Percentiles rank a stretch among this genome's conserved stretches.
Conservation (phyloP, 257 asterid genomes). For the Solanum raphanifolium region DNA sequence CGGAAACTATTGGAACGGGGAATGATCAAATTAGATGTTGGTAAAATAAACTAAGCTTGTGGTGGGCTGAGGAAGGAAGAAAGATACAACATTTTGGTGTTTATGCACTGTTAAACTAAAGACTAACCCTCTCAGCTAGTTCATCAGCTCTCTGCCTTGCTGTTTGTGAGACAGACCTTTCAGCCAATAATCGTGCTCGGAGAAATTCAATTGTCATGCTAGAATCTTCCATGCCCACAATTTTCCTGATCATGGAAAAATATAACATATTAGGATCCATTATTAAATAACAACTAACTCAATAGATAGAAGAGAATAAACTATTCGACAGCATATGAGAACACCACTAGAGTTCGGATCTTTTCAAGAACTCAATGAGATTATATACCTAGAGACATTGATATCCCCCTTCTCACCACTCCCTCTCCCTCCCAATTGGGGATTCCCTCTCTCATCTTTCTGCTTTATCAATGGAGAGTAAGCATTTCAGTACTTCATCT, state of each 20-base stretch:
- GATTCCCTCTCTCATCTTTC: not conserved
- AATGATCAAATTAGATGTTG: not conserved
- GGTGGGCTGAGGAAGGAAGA: not conserved
- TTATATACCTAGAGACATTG: not conserved
- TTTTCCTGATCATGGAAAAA: slow-evolving; percentile 24
- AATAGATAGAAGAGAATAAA: not conserved
- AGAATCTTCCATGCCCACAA: slow-evolving; percentile 44
- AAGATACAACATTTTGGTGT: not conserved
- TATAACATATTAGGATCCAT: not conserved
- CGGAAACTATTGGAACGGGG: not conserved
- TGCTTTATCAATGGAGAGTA: not conserved
- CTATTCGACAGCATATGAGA: not conserved
- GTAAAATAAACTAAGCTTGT: not conserved
- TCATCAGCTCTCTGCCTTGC: slow-evolving; percentile 87
- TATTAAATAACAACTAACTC: slow-evolving; percentile 1
- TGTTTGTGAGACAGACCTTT: slow-evolving; percentile 79
- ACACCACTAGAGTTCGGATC: not conserved
- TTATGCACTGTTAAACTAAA: not conserved
- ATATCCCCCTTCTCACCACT: not conserved
- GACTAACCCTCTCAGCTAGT: slow-evolving; percentile 76
- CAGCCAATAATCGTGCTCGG: slow-evolving; percentile 77
- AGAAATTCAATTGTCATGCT: slow-evolving; percentile 77
- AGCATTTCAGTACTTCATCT: not conserved
- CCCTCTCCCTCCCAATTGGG: not conserved
- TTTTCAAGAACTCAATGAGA: not conserved